Evolutionary conservation across 768 basidiomycete species (phyloP).

Genomic region (Lentinula boryana): DNA sequence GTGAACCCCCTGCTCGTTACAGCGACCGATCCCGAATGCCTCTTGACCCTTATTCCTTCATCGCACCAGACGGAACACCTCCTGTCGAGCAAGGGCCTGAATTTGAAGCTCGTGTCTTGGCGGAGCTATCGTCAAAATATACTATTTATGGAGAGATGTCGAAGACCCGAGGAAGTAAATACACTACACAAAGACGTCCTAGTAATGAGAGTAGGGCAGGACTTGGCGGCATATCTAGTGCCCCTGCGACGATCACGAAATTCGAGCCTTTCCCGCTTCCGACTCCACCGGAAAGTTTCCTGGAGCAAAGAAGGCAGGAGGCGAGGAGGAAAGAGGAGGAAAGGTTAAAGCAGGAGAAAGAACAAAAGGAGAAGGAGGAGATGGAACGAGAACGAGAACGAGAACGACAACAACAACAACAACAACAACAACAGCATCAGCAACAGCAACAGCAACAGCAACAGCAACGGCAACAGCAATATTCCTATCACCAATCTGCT

Average conservation of each 20-base stretch:
- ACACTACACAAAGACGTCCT: too few species aligned
- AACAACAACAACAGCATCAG: neutral
- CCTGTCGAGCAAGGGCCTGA: neutral
- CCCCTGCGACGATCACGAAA: neutral
- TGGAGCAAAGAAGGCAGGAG: neutral
- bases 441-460: neutral
- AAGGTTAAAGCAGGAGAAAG: neutral
- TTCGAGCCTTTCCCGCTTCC: slow-evolving; percentile 5
- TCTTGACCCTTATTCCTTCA: neutral
- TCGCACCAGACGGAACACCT: neutral
- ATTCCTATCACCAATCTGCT: neutral
- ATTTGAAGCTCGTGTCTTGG: neutral
- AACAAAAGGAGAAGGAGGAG: neutral
- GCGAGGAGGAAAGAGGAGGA: neutral
- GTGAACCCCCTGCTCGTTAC: neutral
- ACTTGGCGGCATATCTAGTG: neutral
- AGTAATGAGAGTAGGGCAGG: neutral
- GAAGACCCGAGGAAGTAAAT: neutral
- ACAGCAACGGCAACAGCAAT: neutral
- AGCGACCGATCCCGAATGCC: too few species aligned
- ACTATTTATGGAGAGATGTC: neutral
- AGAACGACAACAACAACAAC: neutral
- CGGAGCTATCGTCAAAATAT: neutral
- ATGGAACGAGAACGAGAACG: neutral
- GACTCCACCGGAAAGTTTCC: neutral